Conservation (phyloP, 2,329 filamentous ascomycete genomes). For the Aureobasidium sp. region DNA sequence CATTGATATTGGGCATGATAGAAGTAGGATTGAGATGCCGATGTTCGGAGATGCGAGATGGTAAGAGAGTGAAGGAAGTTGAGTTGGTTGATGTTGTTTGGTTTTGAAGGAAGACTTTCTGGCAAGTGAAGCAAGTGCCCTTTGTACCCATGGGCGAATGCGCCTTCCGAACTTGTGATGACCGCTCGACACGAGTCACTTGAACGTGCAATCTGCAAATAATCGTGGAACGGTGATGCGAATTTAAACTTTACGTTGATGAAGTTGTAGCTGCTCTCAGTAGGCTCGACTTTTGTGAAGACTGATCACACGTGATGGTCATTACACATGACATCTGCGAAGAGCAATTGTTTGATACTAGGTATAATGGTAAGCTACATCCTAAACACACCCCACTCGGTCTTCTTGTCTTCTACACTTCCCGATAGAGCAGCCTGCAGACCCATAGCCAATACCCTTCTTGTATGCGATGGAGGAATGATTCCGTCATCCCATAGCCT, state of each 20-base stretch:
- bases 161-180: too few relatives aligned
- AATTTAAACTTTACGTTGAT: too few relatives aligned
- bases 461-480: constrained; percentile 43
- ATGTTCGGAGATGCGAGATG: background rate
- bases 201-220: too few relatives aligned
- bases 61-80: background rate
- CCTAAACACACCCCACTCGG: constrained; percentile 34
- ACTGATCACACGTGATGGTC: too few relatives aligned
- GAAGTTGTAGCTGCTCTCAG: too few relatives aligned
- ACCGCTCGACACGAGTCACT: too few relatives aligned
- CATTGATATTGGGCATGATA: background rate
- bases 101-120: too few relatives aligned
- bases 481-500: constrained; percentile 69
- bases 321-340: background rate
- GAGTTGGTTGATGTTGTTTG: background rate
- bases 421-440: constrained; percentile 37
- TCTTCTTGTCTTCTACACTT: constrained; percentile 28
- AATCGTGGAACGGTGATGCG: too few relatives aligned
- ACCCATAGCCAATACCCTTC: constrained; percentile 42
- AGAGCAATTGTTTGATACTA: background rate
- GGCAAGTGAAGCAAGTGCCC: background rate
- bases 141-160: too few relatives aligned
- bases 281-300: too few relatives aligned
- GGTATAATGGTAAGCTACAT: constrained; percentile 24
- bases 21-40: background rate